Evolutionary conservation across 2,329 filamentous ascomycete genomes (phyloP).

Genomic region (Monilinia fructigena): DNA sequence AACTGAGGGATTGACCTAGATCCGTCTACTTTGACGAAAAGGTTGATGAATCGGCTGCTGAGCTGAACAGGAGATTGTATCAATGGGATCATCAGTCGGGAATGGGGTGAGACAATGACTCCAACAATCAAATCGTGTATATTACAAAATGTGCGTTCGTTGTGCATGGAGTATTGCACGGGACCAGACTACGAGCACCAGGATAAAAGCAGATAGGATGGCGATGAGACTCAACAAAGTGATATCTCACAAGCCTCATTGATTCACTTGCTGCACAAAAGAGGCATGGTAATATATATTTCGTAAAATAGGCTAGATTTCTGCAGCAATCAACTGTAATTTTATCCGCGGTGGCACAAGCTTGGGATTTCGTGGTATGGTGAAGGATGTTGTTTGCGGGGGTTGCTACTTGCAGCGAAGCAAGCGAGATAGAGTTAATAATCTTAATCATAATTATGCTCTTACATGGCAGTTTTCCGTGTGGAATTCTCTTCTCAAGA

Average conservation of each 20-base stretch:
- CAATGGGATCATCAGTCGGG: background rate
- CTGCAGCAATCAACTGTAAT: background rate
- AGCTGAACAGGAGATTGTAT: background rate
- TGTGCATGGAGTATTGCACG: background rate
- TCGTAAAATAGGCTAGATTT: background rate
- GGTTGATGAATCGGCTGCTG: background rate
- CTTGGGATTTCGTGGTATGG: background rate
- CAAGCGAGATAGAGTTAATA: background rate
- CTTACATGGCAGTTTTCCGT: background rate
- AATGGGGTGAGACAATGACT: background rate
- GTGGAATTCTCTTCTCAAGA: slow-evolving; percentile 13
- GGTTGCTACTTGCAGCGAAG: slow-evolving; percentile 9
- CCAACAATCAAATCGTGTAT: background rate
- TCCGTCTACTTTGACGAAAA: background rate
- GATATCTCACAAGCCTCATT: slow-evolving; percentile 1
- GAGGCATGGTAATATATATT: background rate
- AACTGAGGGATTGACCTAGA: background rate
- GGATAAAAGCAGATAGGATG: background rate
- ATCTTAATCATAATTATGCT: background rate
- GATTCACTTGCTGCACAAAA: background rate
- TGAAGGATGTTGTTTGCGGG: slow-evolving; percentile 4
- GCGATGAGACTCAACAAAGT: slow-evolving; percentile 5
- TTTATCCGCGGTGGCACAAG: slow-evolving; percentile 1
- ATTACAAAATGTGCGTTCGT: background rate
- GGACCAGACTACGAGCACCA: background rate